Evolutionary conservation across 495 filamentous ascomycete genomes (phyloP).

Genomic region (Trypethelium eluteriae): DNA sequence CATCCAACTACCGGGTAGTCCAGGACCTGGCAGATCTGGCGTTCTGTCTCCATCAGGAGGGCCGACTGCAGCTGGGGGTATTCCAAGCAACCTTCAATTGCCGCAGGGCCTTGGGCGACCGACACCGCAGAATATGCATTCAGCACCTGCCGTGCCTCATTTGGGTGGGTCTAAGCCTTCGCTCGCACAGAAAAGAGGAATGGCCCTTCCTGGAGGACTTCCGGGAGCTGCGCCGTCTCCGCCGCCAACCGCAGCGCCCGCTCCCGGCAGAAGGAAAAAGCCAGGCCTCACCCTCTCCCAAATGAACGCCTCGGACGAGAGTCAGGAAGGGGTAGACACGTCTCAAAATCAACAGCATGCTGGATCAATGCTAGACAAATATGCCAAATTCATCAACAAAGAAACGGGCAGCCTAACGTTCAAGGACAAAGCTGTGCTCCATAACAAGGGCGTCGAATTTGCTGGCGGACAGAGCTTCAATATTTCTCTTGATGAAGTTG

Average conservation of each 20-base stretch:
- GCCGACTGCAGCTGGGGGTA: constrained; percentile 22
- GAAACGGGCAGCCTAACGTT: constrained; percentile 88
- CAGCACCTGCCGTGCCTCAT: constrained; percentile 33
- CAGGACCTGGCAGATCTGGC: background rate
- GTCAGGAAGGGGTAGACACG: constrained; percentile 11
- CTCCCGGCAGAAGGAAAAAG: constrained; percentile 28
- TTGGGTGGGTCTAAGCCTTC: constrained; percentile 37
- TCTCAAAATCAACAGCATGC: constrained; percentile 13
- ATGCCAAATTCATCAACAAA: constrained; percentile 83
- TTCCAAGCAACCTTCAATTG: constrained; percentile 29
- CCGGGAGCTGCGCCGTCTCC: constrained; percentile 26
- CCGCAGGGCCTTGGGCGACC: constrained; percentile 26
- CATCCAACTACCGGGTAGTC: background rate
- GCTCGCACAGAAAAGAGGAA: constrained; percentile 39
- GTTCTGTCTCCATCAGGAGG: constrained; percentile 7
- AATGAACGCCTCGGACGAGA: constrained; percentile 29
- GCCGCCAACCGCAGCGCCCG: constrained; percentile 16
- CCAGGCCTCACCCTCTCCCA: constrained; percentile 34
- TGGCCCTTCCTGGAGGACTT: constrained; percentile 35
- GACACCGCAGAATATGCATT: constrained; percentile 25
- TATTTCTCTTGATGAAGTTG: constrained; percentile 93
- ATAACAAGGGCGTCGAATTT: constrained; percentile 84
- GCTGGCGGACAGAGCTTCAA: constrained; percentile 80
- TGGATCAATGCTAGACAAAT: constrained; percentile 58
- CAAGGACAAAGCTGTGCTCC: constrained; percentile 83